A percentile compares a stretch with the other conserved stretches of the same genome.
Evolutionary conservation across 768 basidiomycete species (phyloP).

Genomic region (Suillus plorans): DNA sequence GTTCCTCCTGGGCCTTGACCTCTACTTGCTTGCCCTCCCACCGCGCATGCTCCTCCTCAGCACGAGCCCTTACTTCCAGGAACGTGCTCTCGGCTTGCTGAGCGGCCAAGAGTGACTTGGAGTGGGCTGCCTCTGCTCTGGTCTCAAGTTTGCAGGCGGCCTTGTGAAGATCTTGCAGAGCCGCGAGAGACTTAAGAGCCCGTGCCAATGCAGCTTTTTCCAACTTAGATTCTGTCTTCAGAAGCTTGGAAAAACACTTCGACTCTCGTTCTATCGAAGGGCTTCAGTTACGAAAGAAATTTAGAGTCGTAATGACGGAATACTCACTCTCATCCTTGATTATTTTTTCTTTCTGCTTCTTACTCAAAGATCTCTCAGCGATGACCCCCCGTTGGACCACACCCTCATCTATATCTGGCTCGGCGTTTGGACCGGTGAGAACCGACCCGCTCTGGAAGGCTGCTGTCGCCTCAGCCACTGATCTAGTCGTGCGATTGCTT

Average conservation of each 20-base stretch:
- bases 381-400: constrained; percentile 40
- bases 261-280: constrained; percentile 50
- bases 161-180: constrained; percentile 72
- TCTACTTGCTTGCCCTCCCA: constrained; percentile 53
- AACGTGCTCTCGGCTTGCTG: constrained; percentile 65
- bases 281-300: neutral
- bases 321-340: constrained; percentile 51
- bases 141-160: constrained; percentile 64
- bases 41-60: constrained; percentile 49
- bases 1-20: constrained; percentile 44
- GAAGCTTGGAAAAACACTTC: constrained; percentile 63
- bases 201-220: constrained; percentile 63
- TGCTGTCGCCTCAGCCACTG: constrained; percentile 11
- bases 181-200: constrained; percentile 62
- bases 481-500: constrained; percentile 16
- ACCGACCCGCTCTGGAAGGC: constrained; percentile 58
- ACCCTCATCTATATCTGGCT: constrained; percentile 40
- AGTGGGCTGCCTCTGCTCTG: constrained; percentile 51
- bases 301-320: neutral
- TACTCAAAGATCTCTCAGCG: constrained; percentile 48
- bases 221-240: constrained; percentile 65
- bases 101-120: constrained; percentile 52
- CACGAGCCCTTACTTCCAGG: constrained; percentile 59
- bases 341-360: constrained; percentile 53
- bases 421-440: constrained; percentile 46